These are phyloP conservation scores for Scedosporium dehoogii DNA, from an alignment of 2,329 filamentous ascomycete genomes.

Conservation along the genomic window DNA sequence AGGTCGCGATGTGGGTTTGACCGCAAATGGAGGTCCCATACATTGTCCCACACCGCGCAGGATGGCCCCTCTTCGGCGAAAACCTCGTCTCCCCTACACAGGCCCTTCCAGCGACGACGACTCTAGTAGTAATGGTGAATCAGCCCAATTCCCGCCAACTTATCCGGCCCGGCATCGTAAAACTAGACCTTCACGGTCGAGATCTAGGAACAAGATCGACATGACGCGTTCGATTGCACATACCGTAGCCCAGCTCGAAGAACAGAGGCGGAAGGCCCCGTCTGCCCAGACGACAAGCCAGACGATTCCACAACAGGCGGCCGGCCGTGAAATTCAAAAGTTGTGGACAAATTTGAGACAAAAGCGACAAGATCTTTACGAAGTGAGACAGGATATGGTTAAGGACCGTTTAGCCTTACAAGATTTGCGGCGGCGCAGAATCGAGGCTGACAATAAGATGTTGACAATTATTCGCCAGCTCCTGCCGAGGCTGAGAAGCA, in stretches of 20 bases:
- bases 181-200: background rate
- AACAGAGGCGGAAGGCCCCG: background rate
- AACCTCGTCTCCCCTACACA: background rate
- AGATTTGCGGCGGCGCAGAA: background rate
- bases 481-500: background rate
- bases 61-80: background rate
- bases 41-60: background rate
- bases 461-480: background rate
- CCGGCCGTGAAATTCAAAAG: background rate
- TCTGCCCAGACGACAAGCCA: background rate
- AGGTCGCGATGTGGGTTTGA: background rate
- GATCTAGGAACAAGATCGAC: background rate
- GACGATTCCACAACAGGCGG: background rate
- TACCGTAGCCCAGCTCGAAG: background rate
- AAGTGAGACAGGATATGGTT: background rate
- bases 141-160: background rate
- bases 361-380: constrained; percentile 1
- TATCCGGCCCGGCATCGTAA: background rate
- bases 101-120: background rate
- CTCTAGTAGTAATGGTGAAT: background rate
- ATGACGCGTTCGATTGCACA: background rate
- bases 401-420: background rate
- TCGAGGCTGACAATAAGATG: constrained; percentile 4
- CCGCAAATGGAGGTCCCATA: background rate
- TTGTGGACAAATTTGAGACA: background rate